Conservation (phyloP, 2,329 filamentous ascomycete genomes). For the Penicillium vulpinum region DNA sequence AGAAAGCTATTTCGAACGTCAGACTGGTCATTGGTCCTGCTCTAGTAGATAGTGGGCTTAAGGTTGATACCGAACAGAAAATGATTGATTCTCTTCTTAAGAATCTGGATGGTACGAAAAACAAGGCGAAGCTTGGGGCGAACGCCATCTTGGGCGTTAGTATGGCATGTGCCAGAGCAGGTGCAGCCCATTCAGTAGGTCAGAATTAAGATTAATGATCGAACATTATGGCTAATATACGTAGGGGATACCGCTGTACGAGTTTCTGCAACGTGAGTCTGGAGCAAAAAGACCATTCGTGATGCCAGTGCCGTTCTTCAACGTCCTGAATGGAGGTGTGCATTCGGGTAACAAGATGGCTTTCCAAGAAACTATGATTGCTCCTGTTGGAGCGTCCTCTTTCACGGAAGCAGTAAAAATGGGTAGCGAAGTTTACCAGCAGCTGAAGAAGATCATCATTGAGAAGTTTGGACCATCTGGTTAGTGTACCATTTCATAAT, state of each 20-base stretch:
- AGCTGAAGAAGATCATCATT: conserved; percentile 31
- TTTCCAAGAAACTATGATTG: conserved; percentile 47
- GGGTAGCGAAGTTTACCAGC: conserved; percentile 36
- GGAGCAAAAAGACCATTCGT: conserved; percentile 26
- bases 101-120: background rate
- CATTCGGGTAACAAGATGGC: conserved; percentile 48
- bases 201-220: background rate
- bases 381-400: conserved; percentile 12
- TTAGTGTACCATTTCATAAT: conserved; percentile 6
- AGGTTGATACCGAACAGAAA: background rate
- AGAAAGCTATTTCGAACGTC: background rate
- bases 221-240: background rate
- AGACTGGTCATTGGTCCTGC: background rate
- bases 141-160: background rate
- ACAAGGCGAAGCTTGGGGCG: background rate
- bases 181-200: background rate
- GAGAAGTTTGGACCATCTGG: conserved; percentile 31
- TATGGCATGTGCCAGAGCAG: background rate
- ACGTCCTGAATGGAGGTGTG: conserved; percentile 57
- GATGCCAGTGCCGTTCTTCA: conserved; percentile 59
- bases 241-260: background rate
- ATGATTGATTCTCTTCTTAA: background rate
- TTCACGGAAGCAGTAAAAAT: conserved; percentile 26
- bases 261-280: background rate
- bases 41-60: background rate